Conservation (phyloP, 192 early-diverging fungal species). For the Mortierella hygrophila region DNA sequence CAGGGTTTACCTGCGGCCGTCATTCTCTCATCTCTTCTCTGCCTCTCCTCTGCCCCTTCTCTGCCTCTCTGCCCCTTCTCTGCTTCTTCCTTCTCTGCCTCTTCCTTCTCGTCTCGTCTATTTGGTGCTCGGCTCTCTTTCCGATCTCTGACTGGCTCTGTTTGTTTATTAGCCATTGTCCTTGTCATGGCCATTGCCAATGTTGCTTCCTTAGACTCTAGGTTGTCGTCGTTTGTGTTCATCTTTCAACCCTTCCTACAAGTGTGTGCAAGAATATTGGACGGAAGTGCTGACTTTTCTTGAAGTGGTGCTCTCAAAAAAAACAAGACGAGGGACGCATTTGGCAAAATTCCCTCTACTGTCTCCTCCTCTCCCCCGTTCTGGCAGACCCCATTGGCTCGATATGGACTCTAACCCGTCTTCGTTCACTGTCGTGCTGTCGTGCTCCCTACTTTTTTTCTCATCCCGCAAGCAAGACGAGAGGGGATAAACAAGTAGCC, state of each 20-base stretch:
- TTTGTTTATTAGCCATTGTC: not conserved
- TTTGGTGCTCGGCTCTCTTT: no score
- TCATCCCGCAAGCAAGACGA: no score
- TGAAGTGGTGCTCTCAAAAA: not conserved
- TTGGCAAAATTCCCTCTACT: constrained; percentile 2
- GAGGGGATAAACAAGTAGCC: not conserved
- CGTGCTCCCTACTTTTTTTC: no score
- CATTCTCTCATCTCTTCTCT: not conserved
- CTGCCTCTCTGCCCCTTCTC: not conserved
- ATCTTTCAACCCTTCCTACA: not conserved
- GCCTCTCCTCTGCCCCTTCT: not conserved
- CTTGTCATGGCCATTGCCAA: not conserved
- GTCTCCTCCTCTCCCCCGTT: not conserved
- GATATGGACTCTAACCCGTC: not conserved
- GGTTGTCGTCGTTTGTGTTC: not conserved
- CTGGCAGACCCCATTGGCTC: not conserved
- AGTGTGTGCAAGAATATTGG: not conserved
- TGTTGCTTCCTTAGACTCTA: not conserved
- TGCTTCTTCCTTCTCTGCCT: not conserved
- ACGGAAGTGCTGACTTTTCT: not conserved
- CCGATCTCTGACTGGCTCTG: not conserved
- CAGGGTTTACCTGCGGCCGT: not conserved
- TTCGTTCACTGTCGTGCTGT: no score
- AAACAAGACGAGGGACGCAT: not conserved
- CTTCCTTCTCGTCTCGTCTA: not conserved